Conservation (phyloP, 768 basidiomycete genomes). For the Pulveroboletus ravenelii region DNA sequence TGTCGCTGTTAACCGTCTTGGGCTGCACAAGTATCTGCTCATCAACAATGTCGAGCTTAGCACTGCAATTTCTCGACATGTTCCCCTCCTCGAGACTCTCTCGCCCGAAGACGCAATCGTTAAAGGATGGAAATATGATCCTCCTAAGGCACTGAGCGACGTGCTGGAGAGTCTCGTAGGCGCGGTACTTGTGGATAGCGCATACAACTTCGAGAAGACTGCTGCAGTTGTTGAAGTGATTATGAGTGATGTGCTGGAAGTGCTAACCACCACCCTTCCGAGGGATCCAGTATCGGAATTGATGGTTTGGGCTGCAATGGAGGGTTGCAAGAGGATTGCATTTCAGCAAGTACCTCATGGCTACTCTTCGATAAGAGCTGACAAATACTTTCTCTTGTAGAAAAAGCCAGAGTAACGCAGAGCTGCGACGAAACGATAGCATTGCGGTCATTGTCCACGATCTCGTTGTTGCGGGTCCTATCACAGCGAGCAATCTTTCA, state of each 20-base stretch:
- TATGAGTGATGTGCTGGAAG: slow-evolving; percentile 63
- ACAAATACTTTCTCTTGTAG: slow-evolving; percentile 18
- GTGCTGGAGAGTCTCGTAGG: slow-evolving; percentile 82
- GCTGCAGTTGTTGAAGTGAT: slow-evolving; percentile 53
- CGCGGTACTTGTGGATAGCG: slow-evolving; percentile 77
- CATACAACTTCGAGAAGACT: slow-evolving; percentile 67
- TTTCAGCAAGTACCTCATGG: slow-evolving; percentile 38
- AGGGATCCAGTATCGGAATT: slow-evolving; percentile 73
- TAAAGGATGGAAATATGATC: slow-evolving; percentile 76
- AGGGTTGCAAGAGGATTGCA: slow-evolving; percentile 50
- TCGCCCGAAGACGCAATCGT: slow-evolving; percentile 58
- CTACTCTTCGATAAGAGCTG: neutral
- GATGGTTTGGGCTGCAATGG: slow-evolving; percentile 56
- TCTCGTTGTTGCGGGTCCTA: slow-evolving; percentile 51
- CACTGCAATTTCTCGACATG: slow-evolving; percentile 55
- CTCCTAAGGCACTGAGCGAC: slow-evolving; percentile 82
- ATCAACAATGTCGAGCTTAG: slow-evolving; percentile 66
- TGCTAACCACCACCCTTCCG: slow-evolving; percentile 53
- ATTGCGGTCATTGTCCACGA: slow-evolving; percentile 60
- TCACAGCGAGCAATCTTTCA: slow-evolving; percentile 50
- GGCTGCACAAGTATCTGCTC: slow-evolving; percentile 65
- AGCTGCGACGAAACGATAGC: slow-evolving; percentile 44
- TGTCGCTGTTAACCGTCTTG: slow-evolving; percentile 59
- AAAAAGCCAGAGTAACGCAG: slow-evolving; percentile 41
- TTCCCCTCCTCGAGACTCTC: slow-evolving; percentile 53